Percentiles rank a stretch among this genome's conserved stretches.
These are phyloP conservation scores for Penicillium canescens DNA, from an alignment of 495 filamentous ascomycete species.

Conservation along the genomic window DNA sequence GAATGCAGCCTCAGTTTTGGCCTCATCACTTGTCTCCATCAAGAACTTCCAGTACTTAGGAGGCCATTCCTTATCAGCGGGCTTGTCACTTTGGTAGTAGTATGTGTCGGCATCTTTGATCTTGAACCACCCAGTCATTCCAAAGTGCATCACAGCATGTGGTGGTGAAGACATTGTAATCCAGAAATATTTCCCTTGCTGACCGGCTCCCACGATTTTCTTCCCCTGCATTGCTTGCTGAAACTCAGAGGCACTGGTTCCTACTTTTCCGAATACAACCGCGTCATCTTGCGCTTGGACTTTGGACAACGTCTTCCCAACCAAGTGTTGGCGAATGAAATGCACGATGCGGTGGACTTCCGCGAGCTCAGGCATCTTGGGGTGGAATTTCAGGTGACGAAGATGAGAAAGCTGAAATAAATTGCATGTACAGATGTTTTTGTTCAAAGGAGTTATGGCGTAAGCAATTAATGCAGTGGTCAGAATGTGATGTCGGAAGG, in stretches of 20 bases:
- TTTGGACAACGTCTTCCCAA: constrained; percentile 74
- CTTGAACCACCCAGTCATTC: constrained; percentile 87
- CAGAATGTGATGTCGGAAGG: not conserved
- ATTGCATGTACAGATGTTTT: constrained; percentile 1
- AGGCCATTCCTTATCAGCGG: constrained; percentile 72
- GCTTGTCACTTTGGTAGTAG: constrained; percentile 72
- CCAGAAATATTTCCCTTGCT: constrained; percentile 98
- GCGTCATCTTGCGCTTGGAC: constrained; percentile 73
- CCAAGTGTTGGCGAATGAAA: constrained; percentile 75
- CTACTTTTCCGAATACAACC: constrained; percentile 85
- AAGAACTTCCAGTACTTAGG: constrained; percentile 89
- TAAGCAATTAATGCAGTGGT: not conserved
- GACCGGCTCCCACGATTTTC: constrained; percentile 70
- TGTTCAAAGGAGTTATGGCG: not conserved
- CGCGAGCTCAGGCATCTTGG: constrained; percentile 78
- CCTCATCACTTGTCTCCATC: constrained; percentile 60
- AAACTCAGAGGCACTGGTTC: constrained; percentile 72
- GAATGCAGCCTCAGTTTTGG: constrained; percentile 74
- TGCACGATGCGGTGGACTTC: constrained; percentile 87
- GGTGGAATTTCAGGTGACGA: not conserved
- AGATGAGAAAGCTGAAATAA: not conserved
- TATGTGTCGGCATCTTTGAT: constrained; percentile 73
- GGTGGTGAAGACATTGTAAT: constrained; percentile 71
- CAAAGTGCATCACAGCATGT: constrained; percentile 89
- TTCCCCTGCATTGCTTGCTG: constrained; percentile 72